Evolutionary conservation across 306 rosid genomes (phyloP).

Genomic region (Quercus bicolor): DNA sequence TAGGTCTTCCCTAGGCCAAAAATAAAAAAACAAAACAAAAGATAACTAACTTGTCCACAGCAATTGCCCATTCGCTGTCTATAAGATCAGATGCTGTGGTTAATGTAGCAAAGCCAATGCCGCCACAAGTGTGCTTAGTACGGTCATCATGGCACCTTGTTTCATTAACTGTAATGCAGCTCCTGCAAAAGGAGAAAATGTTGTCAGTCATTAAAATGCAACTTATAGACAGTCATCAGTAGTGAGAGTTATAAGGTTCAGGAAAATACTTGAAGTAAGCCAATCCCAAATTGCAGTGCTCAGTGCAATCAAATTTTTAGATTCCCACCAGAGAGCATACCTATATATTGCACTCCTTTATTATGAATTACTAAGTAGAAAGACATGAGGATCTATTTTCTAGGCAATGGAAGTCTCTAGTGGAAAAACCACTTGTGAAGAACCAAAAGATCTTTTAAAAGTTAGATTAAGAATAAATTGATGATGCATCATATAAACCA

Average conservation of each 20-base stretch:
- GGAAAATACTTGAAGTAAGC: conserved; percentile 51
- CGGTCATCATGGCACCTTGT: conserved; percentile 62
- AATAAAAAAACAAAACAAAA: not conserved
- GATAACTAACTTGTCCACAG: conserved; percentile 45
- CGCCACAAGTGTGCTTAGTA: conserved; percentile 45
- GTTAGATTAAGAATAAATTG: not conserved
- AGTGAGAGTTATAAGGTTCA: conserved; percentile 15
- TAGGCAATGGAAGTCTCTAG: not conserved
- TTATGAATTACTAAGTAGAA: conserved; percentile 18
- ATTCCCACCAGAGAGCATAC: conserved; percentile 53
- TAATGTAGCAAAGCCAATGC: conserved; percentile 59
- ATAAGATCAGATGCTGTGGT: conserved; percentile 49
- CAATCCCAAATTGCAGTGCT: conserved; percentile 56
- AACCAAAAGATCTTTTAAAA: not conserved
- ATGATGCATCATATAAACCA: not conserved
- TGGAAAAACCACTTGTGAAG: not conserved
- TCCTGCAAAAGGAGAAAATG: conserved; percentile 29
- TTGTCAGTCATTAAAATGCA: not conserved
- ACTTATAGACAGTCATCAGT: not conserved
- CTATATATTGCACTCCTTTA: conserved; percentile 25
- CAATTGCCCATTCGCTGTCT: conserved; percentile 65
- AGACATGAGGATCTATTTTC: conserved; percentile 11
- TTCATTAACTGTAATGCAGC: conserved; percentile 35
- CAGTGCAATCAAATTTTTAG: conserved; percentile 49
- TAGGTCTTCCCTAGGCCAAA: conserved; percentile 15